Base-by-base conservation (phyloP, 2,329 filamentous ascomycete genomes). In the Colletotrichum musicola region DNA sequence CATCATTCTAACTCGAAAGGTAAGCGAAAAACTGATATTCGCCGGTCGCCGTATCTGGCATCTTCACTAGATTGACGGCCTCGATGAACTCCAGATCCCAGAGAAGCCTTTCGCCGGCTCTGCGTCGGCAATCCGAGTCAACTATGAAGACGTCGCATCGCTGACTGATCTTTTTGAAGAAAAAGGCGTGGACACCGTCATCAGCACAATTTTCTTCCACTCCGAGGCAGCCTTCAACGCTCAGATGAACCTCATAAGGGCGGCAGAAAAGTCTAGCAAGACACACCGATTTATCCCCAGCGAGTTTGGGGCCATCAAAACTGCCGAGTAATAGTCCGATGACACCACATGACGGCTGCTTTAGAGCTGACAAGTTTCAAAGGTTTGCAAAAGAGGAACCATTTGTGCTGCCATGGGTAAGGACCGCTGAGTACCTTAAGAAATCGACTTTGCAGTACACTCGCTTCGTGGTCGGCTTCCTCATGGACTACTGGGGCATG, bases 401-500 rank as follows among this genome's bases (percentile, higher is more conserved):
- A 2, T 53, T 27, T 16, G 4, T 22, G 2, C 13, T 12, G 10
- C 14, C 18, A 6, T 58, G 51, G 42, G 42, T 53, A 4, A 18
- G 42, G 9, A 57, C 54, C 10, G 46, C 54, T 20, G 55, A 42
- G 2, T 30, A 20, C 1, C n/a, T 82, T 6, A 70, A 77, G 47
- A 55, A 72, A 5, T 78, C 75, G 13, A 44, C 66, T 0, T 73
- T 84, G 2, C 73, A 81, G 47, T 81, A 75, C 59, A 84, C 82
- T 0, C 70, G 74, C 6, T 70, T 84, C 6, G 72, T 76, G 18
- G 81, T 77, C 27, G 83, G 83, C 2, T 82, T 78, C 61, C 83
- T 85, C 69, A 75, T 84, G 72, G 83, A 85, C 69, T 84, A 83
- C 70, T 84, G 74, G 71, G 81, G 80, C 25, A 76, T 79, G 64